Percentiles rank a stretch among this genome's conserved stretches.
Evolutionary conservation across 495 filamentous ascomycete species (phyloP).

Genomic region (Durotheca rogersii): DNA sequence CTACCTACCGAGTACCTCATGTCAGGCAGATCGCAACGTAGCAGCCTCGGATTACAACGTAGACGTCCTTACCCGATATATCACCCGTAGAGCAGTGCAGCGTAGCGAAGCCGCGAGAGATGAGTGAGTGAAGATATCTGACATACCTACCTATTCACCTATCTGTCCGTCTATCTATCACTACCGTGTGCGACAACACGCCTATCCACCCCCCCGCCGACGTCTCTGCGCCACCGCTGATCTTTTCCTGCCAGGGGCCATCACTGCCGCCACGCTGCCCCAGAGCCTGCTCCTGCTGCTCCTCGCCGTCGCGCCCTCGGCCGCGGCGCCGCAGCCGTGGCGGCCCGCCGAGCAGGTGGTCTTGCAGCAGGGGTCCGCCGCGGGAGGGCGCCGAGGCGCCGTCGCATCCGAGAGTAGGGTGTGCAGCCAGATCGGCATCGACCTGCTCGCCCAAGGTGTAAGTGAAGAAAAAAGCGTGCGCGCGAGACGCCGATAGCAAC

Average conservation of each 20-base stretch:
- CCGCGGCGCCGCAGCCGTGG: slow-evolving; percentile 16
- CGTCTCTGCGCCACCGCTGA: neutral
- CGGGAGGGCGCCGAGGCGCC: slow-evolving; percentile 58
- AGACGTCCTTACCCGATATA: too few relatives aligned
- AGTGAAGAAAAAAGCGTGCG: too few relatives aligned
- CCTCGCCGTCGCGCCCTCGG: slow-evolving; percentile 7
- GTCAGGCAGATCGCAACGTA: slow-evolving; percentile 17
- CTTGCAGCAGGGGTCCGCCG: slow-evolving; percentile 13
- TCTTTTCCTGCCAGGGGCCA: neutral
- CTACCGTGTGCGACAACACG: too few relatives aligned
- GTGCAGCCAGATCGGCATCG: slow-evolving; percentile 74
- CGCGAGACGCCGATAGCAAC: too few relatives aligned
- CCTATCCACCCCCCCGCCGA: too few relatives aligned
- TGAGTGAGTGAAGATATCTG: slow-evolving; percentile 14
- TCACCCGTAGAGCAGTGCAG: neutral
- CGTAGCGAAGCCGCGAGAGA: neutral
- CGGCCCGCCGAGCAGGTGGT: slow-evolving; percentile 20
- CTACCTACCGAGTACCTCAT: slow-evolving; percentile 1
- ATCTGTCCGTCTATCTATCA: too few relatives aligned
- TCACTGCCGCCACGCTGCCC: slow-evolving; percentile 10
- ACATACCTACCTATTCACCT: neutral
- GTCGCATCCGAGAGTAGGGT: slow-evolving; percentile 76
- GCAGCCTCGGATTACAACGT: slow-evolving; percentile 13
- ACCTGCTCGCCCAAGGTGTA: slow-evolving; percentile 63
- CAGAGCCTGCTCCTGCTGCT: slow-evolving; percentile 27